Evolutionary conservation across 371 early-diverging fungal species (phyloP).

Genomic region (Mortierella sp.): DNA sequence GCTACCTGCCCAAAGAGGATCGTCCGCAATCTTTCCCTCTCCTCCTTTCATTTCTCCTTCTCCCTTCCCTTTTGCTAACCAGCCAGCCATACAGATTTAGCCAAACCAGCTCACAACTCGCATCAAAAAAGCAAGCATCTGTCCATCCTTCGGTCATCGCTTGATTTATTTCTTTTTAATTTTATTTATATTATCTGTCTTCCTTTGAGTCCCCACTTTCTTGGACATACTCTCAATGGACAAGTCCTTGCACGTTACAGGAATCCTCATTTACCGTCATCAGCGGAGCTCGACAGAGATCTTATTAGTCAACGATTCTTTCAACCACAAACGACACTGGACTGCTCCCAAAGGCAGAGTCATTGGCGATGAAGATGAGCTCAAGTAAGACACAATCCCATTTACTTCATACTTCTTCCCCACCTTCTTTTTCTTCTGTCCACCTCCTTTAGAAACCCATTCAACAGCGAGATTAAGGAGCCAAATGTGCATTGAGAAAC

Average conservation of each 20-base stretch:
- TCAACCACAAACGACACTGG: conserved; percentile 87
- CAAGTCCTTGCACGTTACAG: conserved; percentile 68
- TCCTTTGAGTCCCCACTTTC: conserved; percentile 7
- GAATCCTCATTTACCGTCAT: conserved; percentile 83
- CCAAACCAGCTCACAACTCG: neutral
- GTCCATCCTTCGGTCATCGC: neutral
- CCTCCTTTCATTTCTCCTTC: neutral
- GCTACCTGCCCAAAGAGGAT: neutral
- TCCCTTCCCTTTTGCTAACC: neutral
- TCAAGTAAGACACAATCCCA: conserved; percentile 71
- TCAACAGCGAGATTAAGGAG: neutral
- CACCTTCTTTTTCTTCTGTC: neutral
- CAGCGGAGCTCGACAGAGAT: conserved; percentile 81
- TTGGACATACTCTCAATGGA: conserved; percentile 55
- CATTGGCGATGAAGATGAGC: conserved; percentile 84
- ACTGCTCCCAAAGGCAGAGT: conserved; percentile 86
- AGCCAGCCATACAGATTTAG: neutral
- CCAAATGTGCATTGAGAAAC: neutral
- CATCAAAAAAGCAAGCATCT: neutral
- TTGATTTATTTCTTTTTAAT: conserved; percentile 2
- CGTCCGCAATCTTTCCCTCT: neutral
- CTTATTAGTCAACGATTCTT: conserved; percentile 87
- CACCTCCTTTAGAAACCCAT: neutral
- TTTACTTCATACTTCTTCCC: neutral
- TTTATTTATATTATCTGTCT: conserved; percentile 1